These are phyloP conservation scores for Fusarium buharicum DNA, from an alignment of 2,329 filamentous ascomycete species.

Conservation along the genomic window DNA sequence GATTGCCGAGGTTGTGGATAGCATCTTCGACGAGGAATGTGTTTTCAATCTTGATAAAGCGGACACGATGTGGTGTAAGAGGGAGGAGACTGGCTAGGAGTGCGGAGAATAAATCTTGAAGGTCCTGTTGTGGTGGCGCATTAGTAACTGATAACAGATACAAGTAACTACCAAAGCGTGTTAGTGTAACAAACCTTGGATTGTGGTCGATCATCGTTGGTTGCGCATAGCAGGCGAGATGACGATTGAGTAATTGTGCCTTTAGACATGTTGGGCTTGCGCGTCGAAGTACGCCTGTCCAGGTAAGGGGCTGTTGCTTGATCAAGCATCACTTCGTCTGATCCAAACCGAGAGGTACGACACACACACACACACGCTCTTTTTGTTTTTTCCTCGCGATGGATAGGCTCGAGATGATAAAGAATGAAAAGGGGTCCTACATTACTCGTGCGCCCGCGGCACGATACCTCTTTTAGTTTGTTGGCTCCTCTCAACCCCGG, in stretches of 20 bases:
- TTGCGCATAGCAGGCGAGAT: slow-evolving; percentile 94
- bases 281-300: slow-evolving; percentile 17
- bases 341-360: neutral
- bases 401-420: slow-evolving; percentile 28
- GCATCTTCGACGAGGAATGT: slow-evolving; percentile 97
- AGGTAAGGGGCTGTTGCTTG: slow-evolving; percentile 9
- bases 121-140: slow-evolving; percentile 70
- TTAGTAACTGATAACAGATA: slow-evolving; percentile 1
- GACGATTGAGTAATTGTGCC: slow-evolving; percentile 74
- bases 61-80: slow-evolving; percentile 85
- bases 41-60: slow-evolving; percentile 89
- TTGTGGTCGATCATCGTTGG: slow-evolving; percentile 93
- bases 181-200: slow-evolving; percentile 75
- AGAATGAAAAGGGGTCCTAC: slow-evolving; percentile 25
- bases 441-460: slow-evolving; percentile 32
- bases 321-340: slow-evolving; percentile 16
- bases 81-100: slow-evolving; percentile 91
- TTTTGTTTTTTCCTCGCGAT: slow-evolving; percentile 1
- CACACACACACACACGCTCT: neutral
- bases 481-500: slow-evolving; percentile 4
- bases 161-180: neutral
- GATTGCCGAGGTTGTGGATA: slow-evolving; percentile 93
- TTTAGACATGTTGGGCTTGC: slow-evolving; percentile 26
- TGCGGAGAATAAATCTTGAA: slow-evolving; percentile 96
- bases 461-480: slow-evolving; percentile 17